Evolutionary conservation across 257 asterid genomes (phyloP).

Genomic region (Gynochthodes officinalis): DNA sequence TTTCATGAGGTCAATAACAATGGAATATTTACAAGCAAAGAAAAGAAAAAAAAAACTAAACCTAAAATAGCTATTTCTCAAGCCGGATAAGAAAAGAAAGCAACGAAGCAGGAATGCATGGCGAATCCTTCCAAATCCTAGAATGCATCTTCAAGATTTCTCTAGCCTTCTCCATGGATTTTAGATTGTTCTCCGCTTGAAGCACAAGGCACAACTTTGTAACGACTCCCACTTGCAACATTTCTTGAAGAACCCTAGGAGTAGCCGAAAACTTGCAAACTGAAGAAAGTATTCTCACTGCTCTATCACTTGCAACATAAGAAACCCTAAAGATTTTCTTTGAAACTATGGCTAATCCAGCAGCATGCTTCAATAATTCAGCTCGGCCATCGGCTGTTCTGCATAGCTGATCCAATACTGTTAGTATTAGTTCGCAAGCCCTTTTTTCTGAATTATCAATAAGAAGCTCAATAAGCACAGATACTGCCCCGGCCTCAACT

Average conservation of each 20-base stretch:
- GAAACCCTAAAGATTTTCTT: slow-evolving; percentile 81
- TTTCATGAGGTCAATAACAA: not conserved
- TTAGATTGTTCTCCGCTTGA: slow-evolving; percentile 46
- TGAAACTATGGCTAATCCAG: slow-evolving; percentile 66
- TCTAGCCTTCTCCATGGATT: slow-evolving; percentile 49
- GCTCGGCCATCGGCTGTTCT: slow-evolving; percentile 80
- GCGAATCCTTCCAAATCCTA: slow-evolving; percentile 70
- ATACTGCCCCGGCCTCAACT: slow-evolving; percentile 40
- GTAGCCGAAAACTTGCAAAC: slow-evolving; percentile 45
- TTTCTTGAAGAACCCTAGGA: slow-evolving; percentile 53
- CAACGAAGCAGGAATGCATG: slow-evolving; percentile 60
- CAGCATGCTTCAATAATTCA: slow-evolving; percentile 59
- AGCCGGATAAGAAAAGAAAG: slow-evolving; percentile 49
- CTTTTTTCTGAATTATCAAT: slow-evolving; percentile 43
- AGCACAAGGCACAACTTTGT: slow-evolving; percentile 67
- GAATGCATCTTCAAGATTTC: slow-evolving; percentile 54
- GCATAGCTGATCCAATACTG: slow-evolving; percentile 60
- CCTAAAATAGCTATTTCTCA: not conserved
- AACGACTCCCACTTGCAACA: slow-evolving; percentile 71
- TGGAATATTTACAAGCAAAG: not conserved
- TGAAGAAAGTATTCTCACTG: slow-evolving; percentile 49
- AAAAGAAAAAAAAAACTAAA: not conserved
- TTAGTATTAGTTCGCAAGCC: slow-evolving; percentile 40
- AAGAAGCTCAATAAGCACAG: slow-evolving; percentile 47
- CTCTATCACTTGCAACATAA: slow-evolving; percentile 49